Percentiles rank a stretch among this genome's conserved stretches.
Evolutionary conservation across 2,329 filamentous ascomycete species (phyloP).

Genomic region (Ophiostoma fasciatum): DNA sequence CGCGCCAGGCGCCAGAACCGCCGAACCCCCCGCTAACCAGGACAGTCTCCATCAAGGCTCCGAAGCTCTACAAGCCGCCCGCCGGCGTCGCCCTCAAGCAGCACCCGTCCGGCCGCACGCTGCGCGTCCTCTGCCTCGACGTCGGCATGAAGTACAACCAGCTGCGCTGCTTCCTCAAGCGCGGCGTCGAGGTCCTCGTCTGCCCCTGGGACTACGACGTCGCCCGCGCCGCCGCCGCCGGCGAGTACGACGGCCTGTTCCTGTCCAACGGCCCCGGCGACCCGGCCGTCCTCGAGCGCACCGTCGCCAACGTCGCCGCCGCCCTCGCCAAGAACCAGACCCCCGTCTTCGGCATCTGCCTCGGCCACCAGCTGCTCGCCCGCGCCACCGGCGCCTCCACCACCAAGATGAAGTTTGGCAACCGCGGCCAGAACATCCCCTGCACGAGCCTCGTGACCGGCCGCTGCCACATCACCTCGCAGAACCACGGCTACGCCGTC

Average conservation of each 20-base stretch:
- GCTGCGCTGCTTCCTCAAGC: conserved; percentile 76
- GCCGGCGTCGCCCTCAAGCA: conserved; percentile 61
- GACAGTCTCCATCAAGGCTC: conserved; percentile 73
- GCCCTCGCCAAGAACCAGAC: conserved; percentile 66
- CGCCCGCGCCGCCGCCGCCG: conserved; percentile 54
- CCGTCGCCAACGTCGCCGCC: conserved; percentile 63
- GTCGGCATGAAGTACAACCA: conserved; percentile 99
- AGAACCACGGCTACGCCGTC: conserved; percentile 95
- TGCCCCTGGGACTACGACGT: conserved; percentile 97
- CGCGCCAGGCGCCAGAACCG: too few species aligned
- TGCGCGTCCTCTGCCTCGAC: conserved; percentile 85
- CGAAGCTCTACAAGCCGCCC: conserved; percentile 72
- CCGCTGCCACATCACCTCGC: conserved; percentile 96
- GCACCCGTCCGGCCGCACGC: conserved; percentile 70
- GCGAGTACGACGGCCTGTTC: conserved; percentile 91
- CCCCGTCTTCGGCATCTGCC: conserved; percentile 90
- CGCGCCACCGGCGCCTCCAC: conserved; percentile 76
- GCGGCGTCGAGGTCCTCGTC: conserved; percentile 86
- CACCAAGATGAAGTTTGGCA: conserved; percentile 97
- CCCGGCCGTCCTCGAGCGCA: conserved; percentile 67
- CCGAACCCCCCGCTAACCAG: too few species aligned
- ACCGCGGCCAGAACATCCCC: conserved; percentile 95
- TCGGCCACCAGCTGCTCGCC: conserved; percentile 87
- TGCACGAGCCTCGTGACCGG: conserved; percentile 93
- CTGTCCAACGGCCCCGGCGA: conserved; percentile 97